These are phyloP conservation scores for Oropetium thomaeum DNA, from an alignment of 176 grass and related monocot genomes.

Conservation along the genomic window DNA sequence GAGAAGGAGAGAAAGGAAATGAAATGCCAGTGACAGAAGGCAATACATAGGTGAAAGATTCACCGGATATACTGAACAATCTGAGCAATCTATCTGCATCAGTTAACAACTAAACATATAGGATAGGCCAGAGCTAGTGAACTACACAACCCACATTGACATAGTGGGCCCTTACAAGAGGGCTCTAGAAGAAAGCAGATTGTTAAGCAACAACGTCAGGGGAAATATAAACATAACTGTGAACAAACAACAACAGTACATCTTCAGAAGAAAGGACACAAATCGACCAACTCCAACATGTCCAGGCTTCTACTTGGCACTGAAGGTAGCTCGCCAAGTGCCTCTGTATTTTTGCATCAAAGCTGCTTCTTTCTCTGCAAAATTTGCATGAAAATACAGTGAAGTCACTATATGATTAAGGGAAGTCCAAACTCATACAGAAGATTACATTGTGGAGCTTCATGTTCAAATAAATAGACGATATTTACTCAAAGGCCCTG, in stretches of 20 bases:
- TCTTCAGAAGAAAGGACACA: constrained; percentile 20
- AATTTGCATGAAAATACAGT: not conserved
- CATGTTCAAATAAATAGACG: not conserved
- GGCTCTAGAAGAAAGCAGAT: constrained; percentile 11
- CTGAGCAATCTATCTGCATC: not conserved
- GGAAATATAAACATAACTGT: constrained; percentile 7
- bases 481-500: not conserved
- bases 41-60: not conserved
- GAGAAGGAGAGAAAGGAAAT: not conserved
- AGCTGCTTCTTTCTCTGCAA: constrained; percentile 38
- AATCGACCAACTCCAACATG: constrained; percentile 21
- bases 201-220: constrained; percentile 14
- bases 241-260: constrained; percentile 7
- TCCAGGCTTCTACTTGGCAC: constrained; percentile 36
- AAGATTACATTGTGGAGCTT: not conserved
- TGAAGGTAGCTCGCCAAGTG: constrained; percentile 31
- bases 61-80: not conserved
- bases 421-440: not conserved
- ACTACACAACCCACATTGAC: constrained; percentile 28
- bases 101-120: constrained; percentile 25
- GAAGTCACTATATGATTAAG: not conserved
- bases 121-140: constrained; percentile 11
- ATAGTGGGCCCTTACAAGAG: not conserved
- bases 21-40: not conserved
- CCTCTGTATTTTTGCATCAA: constrained; percentile 36